Evolutionary conservation across 305 asterid species (phyloP), one percentile per base, ranked within the genome.

Genomic region (Euphrasia arctica): DNA sequence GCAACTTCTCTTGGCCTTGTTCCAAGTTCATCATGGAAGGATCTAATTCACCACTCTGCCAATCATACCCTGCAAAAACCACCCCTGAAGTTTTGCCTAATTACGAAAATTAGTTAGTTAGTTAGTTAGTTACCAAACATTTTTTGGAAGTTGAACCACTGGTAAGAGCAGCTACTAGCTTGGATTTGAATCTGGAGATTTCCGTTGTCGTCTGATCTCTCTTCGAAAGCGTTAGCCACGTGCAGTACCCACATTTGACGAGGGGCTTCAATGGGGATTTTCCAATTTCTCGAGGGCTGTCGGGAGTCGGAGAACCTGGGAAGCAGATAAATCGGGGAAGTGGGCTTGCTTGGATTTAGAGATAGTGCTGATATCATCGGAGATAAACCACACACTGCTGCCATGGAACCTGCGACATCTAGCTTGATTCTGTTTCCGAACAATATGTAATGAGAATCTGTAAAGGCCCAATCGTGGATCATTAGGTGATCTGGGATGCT

Each of bases 391-490:
- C 96, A 91, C 1, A 91, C 76, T 28, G 98, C 98, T 7, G 82
- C 72, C 95, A 89, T 71, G 29, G 98, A 89, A 67, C 98, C 96
- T 22, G 87, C 81, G 54, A 88, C 75, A 61, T 91, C 97, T 54
- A 91, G 80, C 75, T 91, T 91, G 83, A 91, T 89, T 59, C 98
- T 90, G 62, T 91, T 91, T 27, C 91, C 98, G 64, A 89, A 89
- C 72, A 91, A 64, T 62, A 91, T 83, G 82, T 91, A 91, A 61
- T 87, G 84, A 62, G 79, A 77, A 68, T 89, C 96, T 1, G 98
- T 91, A 65, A 83, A 85, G 28, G 98, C 98, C 97, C 98, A 91
- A 75, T 91, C 98, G 55, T 91, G 98, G 70, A 89, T 87, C 98
- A 91, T 91, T 64, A 91, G 75, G 60, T 91, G 98, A 67, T 91